A percentile compares a stretch with the other conserved stretches of the same genome.
Evolutionary conservation across 441 rosid genomes (phyloP).

Genomic region (Pelargonium myrrhifolium): DNA sequence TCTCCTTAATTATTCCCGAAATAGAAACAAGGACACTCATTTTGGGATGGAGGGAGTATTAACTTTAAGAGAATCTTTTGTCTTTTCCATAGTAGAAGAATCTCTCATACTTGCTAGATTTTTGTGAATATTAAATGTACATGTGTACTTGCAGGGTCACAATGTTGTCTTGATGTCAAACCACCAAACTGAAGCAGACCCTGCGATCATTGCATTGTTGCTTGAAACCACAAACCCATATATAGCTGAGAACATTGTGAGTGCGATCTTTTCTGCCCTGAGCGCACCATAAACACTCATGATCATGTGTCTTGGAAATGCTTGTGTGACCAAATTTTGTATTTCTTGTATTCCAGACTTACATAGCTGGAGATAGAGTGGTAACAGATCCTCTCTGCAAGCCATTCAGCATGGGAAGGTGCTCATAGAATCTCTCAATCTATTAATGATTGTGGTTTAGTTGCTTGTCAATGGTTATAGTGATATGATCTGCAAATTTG

Average conservation of each 20-base stretch:
- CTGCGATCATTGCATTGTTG: constrained; percentile 76
- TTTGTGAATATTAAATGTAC: constrained; percentile 9
- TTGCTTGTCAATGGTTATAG: constrained; percentile 19
- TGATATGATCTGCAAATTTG: constrained; percentile 17
- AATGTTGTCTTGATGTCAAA: constrained; percentile 81
- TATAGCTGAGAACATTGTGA: constrained; percentile 73
- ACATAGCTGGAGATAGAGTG: constrained; percentile 96
- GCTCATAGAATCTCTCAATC: constrained; percentile 22
- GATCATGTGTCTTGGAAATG: constrained; percentile 19
- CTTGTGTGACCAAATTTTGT: constrained; percentile 21
- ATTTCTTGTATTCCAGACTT: constrained; percentile 44
- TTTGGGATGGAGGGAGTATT: too few relatives aligned
- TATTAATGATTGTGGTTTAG: constrained; percentile 23
- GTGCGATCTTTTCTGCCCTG: constrained; percentile 19
- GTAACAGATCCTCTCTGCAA: constrained; percentile 92
- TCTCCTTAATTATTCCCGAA: too few relatives aligned
- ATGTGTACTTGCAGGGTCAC: constrained; percentile 62
- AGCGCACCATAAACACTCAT: constrained; percentile 12
- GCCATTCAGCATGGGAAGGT: constrained; percentile 99
- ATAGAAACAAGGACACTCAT: too few relatives aligned
- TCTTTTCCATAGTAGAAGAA: background rate
- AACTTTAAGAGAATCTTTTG: background rate
- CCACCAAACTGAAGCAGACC: constrained; percentile 98
- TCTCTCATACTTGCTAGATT: background rate
- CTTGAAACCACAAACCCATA: constrained; percentile 67